Conservation (phyloP, 192 early-diverging fungal genomes). For the Mortierella alpina region DNA sequence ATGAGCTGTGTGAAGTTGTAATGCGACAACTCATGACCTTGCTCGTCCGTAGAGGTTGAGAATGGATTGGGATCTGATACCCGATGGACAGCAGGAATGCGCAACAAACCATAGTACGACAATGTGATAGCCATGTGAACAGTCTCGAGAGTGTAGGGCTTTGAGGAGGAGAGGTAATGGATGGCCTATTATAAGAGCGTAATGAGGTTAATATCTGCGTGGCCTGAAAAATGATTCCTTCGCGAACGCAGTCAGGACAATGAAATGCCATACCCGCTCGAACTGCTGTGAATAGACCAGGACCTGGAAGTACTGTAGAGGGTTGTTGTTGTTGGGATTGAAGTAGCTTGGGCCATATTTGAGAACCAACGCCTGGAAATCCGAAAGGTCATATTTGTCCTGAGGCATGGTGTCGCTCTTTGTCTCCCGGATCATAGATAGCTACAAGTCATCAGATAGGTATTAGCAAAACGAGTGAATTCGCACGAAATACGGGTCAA, state of each 20-base stretch:
- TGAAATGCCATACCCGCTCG: slow-evolving; percentile 65
- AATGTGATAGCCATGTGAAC: slow-evolving; percentile 91
- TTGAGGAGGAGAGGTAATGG: slow-evolving; percentile 73
- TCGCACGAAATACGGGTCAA: background rate
- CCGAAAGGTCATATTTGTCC: slow-evolving; percentile 74
- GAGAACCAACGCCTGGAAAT: slow-evolving; percentile 75
- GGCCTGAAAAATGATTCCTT: background rate
- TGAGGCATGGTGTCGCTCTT: slow-evolving; percentile 58
- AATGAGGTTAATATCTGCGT: background rate
- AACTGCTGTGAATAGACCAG: slow-evolving; percentile 92
- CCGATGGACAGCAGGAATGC: slow-evolving; percentile 69
- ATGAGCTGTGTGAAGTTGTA: slow-evolving; percentile 43
- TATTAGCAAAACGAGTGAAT: background rate
- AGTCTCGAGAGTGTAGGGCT: slow-evolving; percentile 78
- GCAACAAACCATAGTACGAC: slow-evolving; percentile 82
- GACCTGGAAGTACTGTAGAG: slow-evolving; percentile 83
- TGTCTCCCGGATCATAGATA: slow-evolving; percentile 78
- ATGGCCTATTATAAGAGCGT: slow-evolving; percentile 63
- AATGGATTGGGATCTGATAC: slow-evolving; percentile 51
- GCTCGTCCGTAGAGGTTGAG: slow-evolving; percentile 30
- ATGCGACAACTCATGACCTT: slow-evolving; percentile 55
- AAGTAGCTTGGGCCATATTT: slow-evolving; percentile 79
- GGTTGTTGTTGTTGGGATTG: slow-evolving; percentile 73
- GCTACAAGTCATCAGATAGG: slow-evolving; percentile 17
- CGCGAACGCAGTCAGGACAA: background rate